Conservation (phyloP, 805 yeast genomes). For the Pichia manshurica region DNA sequence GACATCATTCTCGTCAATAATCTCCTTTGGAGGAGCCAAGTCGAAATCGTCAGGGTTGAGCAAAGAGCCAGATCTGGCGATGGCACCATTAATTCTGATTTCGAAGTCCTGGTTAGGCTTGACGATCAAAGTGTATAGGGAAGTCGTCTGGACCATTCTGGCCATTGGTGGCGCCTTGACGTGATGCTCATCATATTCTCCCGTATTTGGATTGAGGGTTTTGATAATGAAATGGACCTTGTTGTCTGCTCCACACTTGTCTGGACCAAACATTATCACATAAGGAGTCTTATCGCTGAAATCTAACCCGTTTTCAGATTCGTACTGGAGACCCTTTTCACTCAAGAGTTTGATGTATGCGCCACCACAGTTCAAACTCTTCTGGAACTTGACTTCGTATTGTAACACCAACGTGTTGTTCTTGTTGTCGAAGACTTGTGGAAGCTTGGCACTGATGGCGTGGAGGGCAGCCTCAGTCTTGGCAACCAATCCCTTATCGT, state of each 20-base stretch:
- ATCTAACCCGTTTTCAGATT: conserved; percentile 23
- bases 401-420: conserved; percentile 72
- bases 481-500: conserved; percentile 73
- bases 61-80: conserved; percentile 64
- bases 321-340: conserved; percentile 33
- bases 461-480: conserved; percentile 74
- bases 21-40: conserved; percentile 60
- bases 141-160: conserved; percentile 44
- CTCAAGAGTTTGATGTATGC: conserved; percentile 76
- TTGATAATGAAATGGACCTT: conserved; percentile 72
- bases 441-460: conserved; percentile 66
- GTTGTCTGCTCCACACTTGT: conserved; percentile 76
- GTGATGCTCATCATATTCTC: conserved; percentile 63
- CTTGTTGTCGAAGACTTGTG: conserved; percentile 51
- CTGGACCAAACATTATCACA: conserved; percentile 93
- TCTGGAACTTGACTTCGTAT: conserved; percentile 82
- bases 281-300: conserved; percentile 67
- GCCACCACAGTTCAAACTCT: conserved; percentile 80
- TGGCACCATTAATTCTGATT: conserved; percentile 76
- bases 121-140: conserved; percentile 73
- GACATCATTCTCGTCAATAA: conserved; percentile 49
- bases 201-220: conserved; percentile 49
- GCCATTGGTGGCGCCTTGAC: conserved; percentile 64
- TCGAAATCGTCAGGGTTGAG: conserved; percentile 47
- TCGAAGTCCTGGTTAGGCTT: conserved; percentile 63